Percentiles rank a stretch among this genome's conserved stretches.
Evolutionary conservation across 1,284 basidiomycete genomes (phyloP).

Genomic region (Leccinum griseonigrum): DNA sequence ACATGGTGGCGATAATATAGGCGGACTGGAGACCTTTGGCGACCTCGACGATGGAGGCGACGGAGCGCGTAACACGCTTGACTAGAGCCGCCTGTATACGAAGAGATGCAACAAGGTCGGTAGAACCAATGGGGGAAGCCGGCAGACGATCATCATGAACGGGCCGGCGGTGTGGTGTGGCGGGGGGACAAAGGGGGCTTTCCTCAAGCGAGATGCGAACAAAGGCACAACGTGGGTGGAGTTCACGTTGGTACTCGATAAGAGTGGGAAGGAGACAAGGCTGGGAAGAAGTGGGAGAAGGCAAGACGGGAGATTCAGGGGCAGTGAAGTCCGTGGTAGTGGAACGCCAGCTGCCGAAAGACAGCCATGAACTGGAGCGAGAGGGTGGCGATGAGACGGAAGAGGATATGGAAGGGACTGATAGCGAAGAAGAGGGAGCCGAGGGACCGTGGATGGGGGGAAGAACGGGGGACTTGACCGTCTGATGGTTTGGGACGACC

Average conservation of each 20-base stretch:
- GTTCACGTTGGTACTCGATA: constrained; percentile 21
- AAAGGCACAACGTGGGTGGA: constrained; percentile 27
- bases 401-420: constrained; percentile 31
- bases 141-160: background rate
- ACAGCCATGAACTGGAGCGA: constrained; percentile 55
- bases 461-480: constrained; percentile 23
- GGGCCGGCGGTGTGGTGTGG: constrained; percentile 1
- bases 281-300: constrained; percentile 27
- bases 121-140: background rate
- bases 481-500: constrained; percentile 16
- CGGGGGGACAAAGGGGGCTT: constrained; percentile 24
- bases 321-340: constrained; percentile 41
- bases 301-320: constrained; percentile 30
- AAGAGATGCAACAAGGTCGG: constrained; percentile 5
- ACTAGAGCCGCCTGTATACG: constrained; percentile 21
- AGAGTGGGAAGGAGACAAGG: constrained; percentile 30
- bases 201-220: constrained; percentile 29
- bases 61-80: constrained; percentile 39
- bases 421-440: constrained; percentile 27
- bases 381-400: constrained; percentile 33
- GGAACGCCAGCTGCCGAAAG: constrained; percentile 48
- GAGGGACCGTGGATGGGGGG: constrained; percentile 33
- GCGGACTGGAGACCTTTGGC: constrained; percentile 57
- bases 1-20: constrained; percentile 53
- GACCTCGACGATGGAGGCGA: constrained; percentile 47